Conservation (phyloP, 1,284 basidiomycete species). For the Papiliotrema flavescens region DNA sequence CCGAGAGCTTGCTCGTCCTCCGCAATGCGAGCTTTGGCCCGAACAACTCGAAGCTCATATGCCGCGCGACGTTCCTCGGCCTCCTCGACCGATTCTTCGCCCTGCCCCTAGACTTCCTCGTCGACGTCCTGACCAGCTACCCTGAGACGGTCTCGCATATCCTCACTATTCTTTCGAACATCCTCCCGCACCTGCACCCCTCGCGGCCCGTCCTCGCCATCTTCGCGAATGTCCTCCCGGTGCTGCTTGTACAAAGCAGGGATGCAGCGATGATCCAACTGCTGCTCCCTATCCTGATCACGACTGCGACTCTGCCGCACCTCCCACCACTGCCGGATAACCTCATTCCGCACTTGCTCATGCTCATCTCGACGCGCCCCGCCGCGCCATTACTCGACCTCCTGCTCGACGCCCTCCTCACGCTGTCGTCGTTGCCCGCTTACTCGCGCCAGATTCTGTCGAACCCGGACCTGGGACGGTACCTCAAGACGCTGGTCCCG, state of each 20-base stretch:
- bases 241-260: conserved; percentile 31
- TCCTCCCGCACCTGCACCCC: conserved; percentile 20
- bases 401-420: conserved; percentile 37
- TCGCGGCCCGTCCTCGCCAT: background rate
- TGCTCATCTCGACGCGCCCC: conserved; percentile 28
- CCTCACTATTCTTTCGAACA: conserved; percentile 29
- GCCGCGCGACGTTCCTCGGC: conserved; percentile 17
- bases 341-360: conserved; percentile 35
- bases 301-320: conserved; percentile 17
- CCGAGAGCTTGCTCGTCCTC: conserved; percentile 34
- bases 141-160: conserved; percentile 40
- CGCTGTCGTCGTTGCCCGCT: conserved; percentile 21
- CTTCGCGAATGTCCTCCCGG: conserved; percentile 20
- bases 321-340: conserved; percentile 21
- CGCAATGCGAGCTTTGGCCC: conserved; percentile 35
- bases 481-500: conserved; percentile 30
- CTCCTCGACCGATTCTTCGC: conserved; percentile 34
- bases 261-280: conserved; percentile 31
- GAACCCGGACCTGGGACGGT: conserved; percentile 19
- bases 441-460: conserved; percentile 30
- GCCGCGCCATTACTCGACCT: conserved; percentile 29
- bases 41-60: conserved; percentile 30
- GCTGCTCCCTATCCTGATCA: conserved; percentile 35
- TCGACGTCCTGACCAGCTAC: conserved; percentile 26
- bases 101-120: conserved; percentile 29